Percentiles rank a stretch among this genome's conserved stretches.
phyloP scores from a whole-genome alignment of 179 eudicot species.

The Drosera spatulata region DNA sequence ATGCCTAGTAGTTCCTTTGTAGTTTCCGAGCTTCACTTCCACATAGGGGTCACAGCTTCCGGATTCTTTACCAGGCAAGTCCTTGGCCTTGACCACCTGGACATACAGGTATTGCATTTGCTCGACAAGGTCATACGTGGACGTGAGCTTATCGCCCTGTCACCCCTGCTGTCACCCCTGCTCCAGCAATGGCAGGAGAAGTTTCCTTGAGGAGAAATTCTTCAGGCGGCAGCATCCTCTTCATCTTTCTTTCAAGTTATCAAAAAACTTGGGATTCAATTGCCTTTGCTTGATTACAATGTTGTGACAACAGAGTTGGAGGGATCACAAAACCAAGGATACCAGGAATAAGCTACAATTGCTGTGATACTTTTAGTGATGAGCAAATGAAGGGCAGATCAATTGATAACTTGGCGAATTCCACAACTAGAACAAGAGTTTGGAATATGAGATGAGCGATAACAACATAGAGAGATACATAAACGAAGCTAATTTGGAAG shows the following conservation, averaged over 20 bases:
- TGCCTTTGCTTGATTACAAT: background rate
- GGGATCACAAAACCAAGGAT: too few species aligned
- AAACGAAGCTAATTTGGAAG: too few species aligned
- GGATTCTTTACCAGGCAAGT: conserved; percentile 19
- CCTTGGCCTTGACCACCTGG: conserved; percentile 35
- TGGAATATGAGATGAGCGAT: too few species aligned
- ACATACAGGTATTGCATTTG: conserved; percentile 37
- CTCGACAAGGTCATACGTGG: conserved; percentile 27
- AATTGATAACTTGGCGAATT: too few species aligned
- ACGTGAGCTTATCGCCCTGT: conserved; percentile 35
- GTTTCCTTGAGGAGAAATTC: conserved; percentile 32
- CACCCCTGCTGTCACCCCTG: conserved; percentile 14
- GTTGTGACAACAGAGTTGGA: too few species aligned
- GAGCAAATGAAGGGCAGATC: too few species aligned
- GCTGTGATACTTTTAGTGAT: too few species aligned
- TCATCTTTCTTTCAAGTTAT: background rate
- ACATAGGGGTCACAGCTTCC: conserved; percentile 8
- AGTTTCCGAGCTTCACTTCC: too few species aligned
- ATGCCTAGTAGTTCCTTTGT: too few species aligned
- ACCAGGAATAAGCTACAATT: too few species aligned
- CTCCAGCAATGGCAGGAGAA: conserved; percentile 40
- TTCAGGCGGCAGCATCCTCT: conserved; percentile 1
- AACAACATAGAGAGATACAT: too few species aligned
- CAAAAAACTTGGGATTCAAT: background rate
- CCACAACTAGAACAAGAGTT: too few species aligned